Percentiles rank a stretch among this genome's conserved stretches.
These are phyloP conservation scores for Lepidium sativum DNA, from an alignment of 345 rosid genomes.

Conservation along the genomic window DNA sequence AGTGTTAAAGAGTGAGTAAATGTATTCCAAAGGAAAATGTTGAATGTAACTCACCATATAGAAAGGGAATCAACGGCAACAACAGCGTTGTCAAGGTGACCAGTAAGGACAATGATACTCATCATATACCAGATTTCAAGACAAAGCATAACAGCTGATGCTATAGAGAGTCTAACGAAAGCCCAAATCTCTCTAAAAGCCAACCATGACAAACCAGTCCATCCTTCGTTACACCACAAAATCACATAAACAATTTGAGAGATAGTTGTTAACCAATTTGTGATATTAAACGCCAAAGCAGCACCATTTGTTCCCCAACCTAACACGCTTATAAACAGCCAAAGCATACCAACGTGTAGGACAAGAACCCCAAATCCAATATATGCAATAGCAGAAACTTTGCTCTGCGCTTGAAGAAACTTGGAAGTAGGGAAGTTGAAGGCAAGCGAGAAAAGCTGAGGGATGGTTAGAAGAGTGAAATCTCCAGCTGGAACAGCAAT, in stretches of 20 bases:
- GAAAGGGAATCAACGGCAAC: conserved; percentile 70
- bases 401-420: conserved; percentile 84
- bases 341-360: conserved; percentile 37
- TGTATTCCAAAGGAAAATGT: not conserved
- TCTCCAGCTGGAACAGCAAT: conserved; percentile 53
- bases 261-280: conserved; percentile 37
- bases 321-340: conserved; percentile 37
- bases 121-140: conserved; percentile 81
- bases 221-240: conserved; percentile 55
- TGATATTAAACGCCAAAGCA: conserved; percentile 50
- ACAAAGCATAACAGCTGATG: conserved; percentile 84
- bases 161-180: conserved; percentile 65
- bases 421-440: conserved; percentile 53
- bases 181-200: conserved; percentile 69
- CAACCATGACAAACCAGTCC: conserved; percentile 53
- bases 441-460: conserved; percentile 60
- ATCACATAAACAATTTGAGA: conserved; percentile 47
- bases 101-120: conserved; percentile 65
- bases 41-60: conserved; percentile 45
- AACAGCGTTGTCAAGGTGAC: conserved; percentile 64
- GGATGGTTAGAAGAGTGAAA: conserved; percentile 44
- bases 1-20: not conserved
- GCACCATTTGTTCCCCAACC: conserved; percentile 58
- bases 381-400: conserved; percentile 47
- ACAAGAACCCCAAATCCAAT: conserved; percentile 40